Conservation (phyloP, 345 rosid genomes). For the Salix suchowensis region DNA sequence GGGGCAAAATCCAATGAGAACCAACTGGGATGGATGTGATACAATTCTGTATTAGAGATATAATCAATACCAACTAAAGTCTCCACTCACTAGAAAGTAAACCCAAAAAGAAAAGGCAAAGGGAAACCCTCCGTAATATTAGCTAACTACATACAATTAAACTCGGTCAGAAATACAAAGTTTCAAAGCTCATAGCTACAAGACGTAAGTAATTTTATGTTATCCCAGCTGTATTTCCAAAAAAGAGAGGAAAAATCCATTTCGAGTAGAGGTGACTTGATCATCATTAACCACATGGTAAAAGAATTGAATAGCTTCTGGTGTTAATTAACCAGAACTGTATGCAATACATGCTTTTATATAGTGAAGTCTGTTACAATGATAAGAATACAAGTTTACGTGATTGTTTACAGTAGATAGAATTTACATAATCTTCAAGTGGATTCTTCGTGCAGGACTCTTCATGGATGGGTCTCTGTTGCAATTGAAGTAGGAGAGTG, state of each 20-base stretch:
- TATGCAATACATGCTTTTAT: no score
- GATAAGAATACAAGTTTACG: no score
- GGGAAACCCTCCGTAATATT: not conserved
- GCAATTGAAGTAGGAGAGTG: no score
- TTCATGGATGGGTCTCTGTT: no score
- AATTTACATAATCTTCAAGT: no score
- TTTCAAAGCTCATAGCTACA: not conserved
- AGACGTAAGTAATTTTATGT: not conserved
- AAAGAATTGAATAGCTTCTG: no score
- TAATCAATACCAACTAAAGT: slow-evolving; percentile 10
- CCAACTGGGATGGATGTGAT: slow-evolving; percentile 34
- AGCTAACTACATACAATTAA: not conserved
- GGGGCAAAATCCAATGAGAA: slow-evolving; percentile 20
- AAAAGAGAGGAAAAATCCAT: not conserved
- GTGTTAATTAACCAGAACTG: no score
- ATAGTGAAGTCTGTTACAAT: no score
- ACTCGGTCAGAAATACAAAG: not conserved
- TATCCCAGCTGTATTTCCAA: not conserved
- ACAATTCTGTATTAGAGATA: slow-evolving; percentile 45
- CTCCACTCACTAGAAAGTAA: not conserved
- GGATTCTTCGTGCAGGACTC: no score
- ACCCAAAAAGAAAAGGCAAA: not conserved
- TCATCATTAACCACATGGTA: not conserved
- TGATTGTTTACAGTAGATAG: no score
- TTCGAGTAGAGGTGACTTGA: not conserved